A percentile compares a stretch with the other conserved stretches of the same genome.
Evolutionary conservation across 208 protist genomes (phyloP).

Genomic region (Crithidia bombi): DNA sequence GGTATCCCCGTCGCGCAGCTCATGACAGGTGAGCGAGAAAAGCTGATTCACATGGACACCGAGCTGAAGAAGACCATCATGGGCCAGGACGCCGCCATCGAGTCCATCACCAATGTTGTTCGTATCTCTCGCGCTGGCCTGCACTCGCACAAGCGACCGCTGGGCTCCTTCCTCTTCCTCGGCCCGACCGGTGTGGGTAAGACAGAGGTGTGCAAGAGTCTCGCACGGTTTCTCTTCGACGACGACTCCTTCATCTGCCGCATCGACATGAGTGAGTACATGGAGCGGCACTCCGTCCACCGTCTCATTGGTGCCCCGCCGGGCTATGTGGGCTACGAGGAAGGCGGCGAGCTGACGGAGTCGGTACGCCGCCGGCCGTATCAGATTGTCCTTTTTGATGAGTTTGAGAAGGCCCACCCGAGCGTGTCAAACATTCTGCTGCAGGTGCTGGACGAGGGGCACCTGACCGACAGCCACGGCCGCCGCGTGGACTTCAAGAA

Average conservation of each 20-base stretch:
- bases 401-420: constrained; percentile 99
- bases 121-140: constrained; percentile 95
- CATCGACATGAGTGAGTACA: constrained; percentile 99
- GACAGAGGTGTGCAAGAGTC: constrained; percentile 97
- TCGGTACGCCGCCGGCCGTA: constrained; percentile 97
- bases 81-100: constrained; percentile 97
- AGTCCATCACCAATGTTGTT: constrained; percentile 96
- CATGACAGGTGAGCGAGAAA: constrained; percentile 88
- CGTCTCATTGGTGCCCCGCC: constrained; percentile 98
- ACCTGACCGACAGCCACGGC: constrained; percentile 97
- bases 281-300: constrained; percentile 96
- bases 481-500: constrained; percentile 98
- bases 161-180: constrained; percentile 97
- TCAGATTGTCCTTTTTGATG: constrained; percentile 98
- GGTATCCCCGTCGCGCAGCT: constrained; percentile 97
- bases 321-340: constrained; percentile 99
- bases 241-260: constrained; percentile 96
- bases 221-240: constrained; percentile 97
- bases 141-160: constrained; percentile 83
- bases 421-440: constrained; percentile 97
- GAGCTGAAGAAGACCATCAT: constrained; percentile 92
- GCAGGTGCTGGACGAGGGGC: constrained; percentile 98
- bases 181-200: constrained; percentile 97
- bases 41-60: constrained; percentile 88
- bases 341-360: constrained; percentile 99